Base-by-base conservation (phyloP, 257 asterid genomes). In the Fraxinus anomala region DNA sequence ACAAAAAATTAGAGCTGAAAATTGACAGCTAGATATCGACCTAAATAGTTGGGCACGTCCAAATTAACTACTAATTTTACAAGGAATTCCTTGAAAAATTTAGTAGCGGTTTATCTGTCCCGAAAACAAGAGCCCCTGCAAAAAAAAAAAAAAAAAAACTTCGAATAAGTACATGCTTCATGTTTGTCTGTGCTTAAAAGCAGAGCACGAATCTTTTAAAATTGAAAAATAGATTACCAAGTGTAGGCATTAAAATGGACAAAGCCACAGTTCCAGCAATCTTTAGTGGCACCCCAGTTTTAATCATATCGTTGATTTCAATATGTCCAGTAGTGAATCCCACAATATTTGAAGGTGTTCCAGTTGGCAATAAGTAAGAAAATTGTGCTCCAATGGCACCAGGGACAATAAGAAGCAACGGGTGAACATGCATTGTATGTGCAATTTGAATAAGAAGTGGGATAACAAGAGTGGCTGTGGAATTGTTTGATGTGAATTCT, bases 241-340 rank as follows among this genome's bases (percentile, higher is more conserved):
- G 96, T 0, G 97, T 90, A 34, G 99, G 99, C 97, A 94, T 92
- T 1, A 92, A 61, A 74, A 94, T 10, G 21, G 99, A 87, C 39
- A 94, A 79, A 4, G 76, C 90, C 19, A 75, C 21, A n/a, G 83
- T 83, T 2, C 90, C 97, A 5, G 86, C 86, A 80, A 92, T 42
- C 61, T 94, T 94, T 13, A 94, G 74, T 0, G 97, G 97, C 5
- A 81, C 9, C 42, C 99, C 99, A 0, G 86, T 75, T 26, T 79
- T 73, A 39, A 94, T 47, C 99, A 94, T 92, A 72, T 94, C 97
- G 0, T 28, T 75, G 63, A 91, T 87, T 63, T 94, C 91, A 17
- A 94, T 84, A 69, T 92, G 96, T 0, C 97, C 99, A 0, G 97
- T 91, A 23, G 96, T 61, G 83, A 94, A 94, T 1, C 99, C 99